Evolutionary conservation across 1,139 yeast genomes (phyloP).

Genomic region (Suhomyces terraborum): DNA sequence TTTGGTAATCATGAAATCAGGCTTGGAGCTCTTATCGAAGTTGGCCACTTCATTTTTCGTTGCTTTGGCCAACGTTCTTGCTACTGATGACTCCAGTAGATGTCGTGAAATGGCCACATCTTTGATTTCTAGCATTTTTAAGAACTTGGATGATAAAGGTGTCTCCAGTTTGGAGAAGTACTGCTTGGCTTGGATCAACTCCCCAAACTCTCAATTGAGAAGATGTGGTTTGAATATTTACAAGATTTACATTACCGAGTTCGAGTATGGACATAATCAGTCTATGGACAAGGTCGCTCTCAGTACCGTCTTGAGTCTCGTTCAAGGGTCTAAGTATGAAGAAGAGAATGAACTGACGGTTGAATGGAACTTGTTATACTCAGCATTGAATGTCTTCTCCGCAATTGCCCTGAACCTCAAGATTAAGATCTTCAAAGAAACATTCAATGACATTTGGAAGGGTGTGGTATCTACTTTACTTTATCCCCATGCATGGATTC

Average conservation of each 20-base stretch:
- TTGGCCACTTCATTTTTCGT: conserved; percentile 79
- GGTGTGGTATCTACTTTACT: conserved; percentile 57
- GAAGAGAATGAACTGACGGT: conserved; percentile 35
- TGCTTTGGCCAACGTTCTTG: conserved; percentile 73
- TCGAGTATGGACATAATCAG: conserved; percentile 45
- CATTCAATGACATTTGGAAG: conserved; percentile 50
- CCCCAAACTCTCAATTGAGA: conserved; percentile 53
- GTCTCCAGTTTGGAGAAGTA: conserved; percentile 57
- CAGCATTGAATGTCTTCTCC: conserved; percentile 59
- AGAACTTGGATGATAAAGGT: conserved; percentile 48
- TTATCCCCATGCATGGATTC: conserved; percentile 92
- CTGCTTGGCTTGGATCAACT: conserved; percentile 66
- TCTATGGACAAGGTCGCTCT: conserved; percentile 44
- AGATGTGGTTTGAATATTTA: conserved; percentile 80
- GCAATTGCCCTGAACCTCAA: conserved; percentile 36
- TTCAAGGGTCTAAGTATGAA: conserved; percentile 33
- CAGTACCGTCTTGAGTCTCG: conserved; percentile 37
- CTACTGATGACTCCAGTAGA: conserved; percentile 75
- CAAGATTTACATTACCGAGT: conserved; percentile 58
- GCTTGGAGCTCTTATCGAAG: conserved; percentile 59
- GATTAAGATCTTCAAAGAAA: conserved; percentile 31
- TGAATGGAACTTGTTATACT: conserved; percentile 79
- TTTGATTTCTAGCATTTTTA: conserved; percentile 58
- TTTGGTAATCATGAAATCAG: conserved; percentile 66
- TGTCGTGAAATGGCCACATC: conserved; percentile 86